Conservation (phyloP, 257 asterid genomes). For the Thymus mandschuricus region DNA sequence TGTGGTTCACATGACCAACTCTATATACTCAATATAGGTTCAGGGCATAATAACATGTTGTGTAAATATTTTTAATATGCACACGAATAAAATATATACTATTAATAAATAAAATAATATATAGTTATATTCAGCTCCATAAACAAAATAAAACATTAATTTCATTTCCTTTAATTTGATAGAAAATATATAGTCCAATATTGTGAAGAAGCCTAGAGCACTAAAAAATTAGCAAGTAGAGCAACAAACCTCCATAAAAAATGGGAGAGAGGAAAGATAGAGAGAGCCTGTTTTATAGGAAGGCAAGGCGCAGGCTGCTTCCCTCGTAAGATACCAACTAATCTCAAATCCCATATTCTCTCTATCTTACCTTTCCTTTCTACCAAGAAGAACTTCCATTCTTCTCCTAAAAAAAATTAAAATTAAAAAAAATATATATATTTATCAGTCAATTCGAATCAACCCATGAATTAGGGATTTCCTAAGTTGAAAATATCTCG, state of each 20-base stretch:
- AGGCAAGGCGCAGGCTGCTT: constrained; percentile 14
- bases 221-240: neutral
- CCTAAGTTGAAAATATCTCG: neutral
- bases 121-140: too few relatives aligned
- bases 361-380: constrained; percentile 26
- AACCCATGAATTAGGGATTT: constrained; percentile 4
- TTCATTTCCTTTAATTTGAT: too few relatives aligned
- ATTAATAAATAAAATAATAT: too few relatives aligned
- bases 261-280: constrained; percentile 16
- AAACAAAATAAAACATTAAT: too few relatives aligned
- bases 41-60: too few relatives aligned
- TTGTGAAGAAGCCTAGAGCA: neutral
- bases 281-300: constrained; percentile 35
- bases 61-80: too few relatives aligned
- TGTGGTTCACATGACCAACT: too few relatives aligned
- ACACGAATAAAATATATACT: too few relatives aligned
- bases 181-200: too few relatives aligned
- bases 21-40: too few relatives aligned
- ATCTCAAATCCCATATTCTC: constrained; percentile 24
- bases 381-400: constrained; percentile 13
- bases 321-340: constrained; percentile 34
- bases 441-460: constrained; percentile 1
- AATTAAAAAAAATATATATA: neutral
- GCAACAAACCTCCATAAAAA: constrained; percentile 19
- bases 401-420: constrained; percentile 5